phyloP scores from a whole-genome alignment of 2,329 filamentous ascomycete species.

The Pyrenophora graminea region DNA sequence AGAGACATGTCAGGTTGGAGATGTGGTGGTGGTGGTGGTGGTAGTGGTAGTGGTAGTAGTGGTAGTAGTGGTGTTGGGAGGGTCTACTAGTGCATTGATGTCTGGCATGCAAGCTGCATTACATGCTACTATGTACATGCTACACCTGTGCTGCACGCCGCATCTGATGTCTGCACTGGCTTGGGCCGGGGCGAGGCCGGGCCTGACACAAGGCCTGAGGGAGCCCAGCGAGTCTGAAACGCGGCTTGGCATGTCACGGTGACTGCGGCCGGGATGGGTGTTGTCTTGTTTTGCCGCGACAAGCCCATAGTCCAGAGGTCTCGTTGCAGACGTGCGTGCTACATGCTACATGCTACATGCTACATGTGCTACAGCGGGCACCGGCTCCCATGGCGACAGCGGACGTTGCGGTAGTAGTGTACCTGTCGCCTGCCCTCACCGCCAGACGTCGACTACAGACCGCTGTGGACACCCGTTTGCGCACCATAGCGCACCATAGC shows the following conservation, averaged over 20 bases:
- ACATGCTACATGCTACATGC: not conserved
- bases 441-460: not conserved
- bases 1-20: slow-evolving; percentile 56
- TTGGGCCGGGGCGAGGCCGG: slow-evolving; percentile 6
- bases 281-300: not conserved
- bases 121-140: too few species aligned
- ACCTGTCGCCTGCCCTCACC: not conserved
- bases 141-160: too few species aligned
- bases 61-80: not conserved
- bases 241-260: slow-evolving; percentile 7
- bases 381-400: not conserved
- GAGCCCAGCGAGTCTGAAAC: slow-evolving; percentile 9
- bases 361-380: not conserved
- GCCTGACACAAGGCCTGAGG: slow-evolving; percentile 1
- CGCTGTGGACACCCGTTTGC: slow-evolving; percentile 14
- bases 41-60: not conserved
- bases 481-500: slow-evolving; percentile 6
- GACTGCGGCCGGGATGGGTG: not conserved
- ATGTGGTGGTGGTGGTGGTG: not conserved
- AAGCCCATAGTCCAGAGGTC: not conserved
- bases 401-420: not conserved
- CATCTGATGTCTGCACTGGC: not conserved
- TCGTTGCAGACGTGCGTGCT: not conserved
- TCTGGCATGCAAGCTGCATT: not conserved
- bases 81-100: slow-evolving; percentile 7